Percentiles rank a stretch among this genome's conserved stretches.
Evolutionary conservation across 2,329 filamentous ascomycete genomes (phyloP).

Genomic region (Beauveria brongniartii): DNA sequence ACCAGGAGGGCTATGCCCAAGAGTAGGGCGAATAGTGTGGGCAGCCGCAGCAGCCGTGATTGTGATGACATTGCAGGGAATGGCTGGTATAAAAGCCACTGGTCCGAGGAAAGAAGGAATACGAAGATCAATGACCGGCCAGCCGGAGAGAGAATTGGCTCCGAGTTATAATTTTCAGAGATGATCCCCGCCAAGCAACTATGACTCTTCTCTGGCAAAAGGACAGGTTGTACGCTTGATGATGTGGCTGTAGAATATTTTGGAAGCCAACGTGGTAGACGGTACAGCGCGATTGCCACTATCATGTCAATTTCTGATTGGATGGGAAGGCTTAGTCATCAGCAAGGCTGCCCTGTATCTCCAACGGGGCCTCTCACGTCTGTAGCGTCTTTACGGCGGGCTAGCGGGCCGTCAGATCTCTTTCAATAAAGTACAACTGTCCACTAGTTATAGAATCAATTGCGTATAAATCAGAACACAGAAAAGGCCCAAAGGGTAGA

Average conservation of each 20-base stretch:
- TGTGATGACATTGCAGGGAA: slow-evolving; percentile 6
- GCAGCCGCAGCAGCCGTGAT: not conserved
- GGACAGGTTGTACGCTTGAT: slow-evolving; percentile 8
- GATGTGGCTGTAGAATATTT: slow-evolving; percentile 6
- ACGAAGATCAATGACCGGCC: not conserved
- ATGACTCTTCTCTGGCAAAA: slow-evolving; percentile 7
- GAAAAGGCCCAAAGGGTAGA: not conserved
- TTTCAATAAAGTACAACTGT: not conserved
- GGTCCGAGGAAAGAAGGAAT: not conserved
- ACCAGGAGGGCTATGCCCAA: not conserved
- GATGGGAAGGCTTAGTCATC: not conserved
- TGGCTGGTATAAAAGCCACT: slow-evolving; percentile 2
- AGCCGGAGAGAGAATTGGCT: not conserved
- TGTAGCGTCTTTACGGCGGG: not conserved
- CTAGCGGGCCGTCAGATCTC: not conserved
- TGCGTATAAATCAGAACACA: too few relatives aligned
- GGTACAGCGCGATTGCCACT: not conserved
- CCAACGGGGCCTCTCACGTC: too few relatives aligned
- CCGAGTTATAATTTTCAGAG: not conserved
- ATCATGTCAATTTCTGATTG: slow-evolving; percentile 6
- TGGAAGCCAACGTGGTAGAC: not conserved
- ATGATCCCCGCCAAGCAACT: not conserved
- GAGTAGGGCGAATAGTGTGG: not conserved
- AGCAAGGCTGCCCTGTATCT: not conserved
- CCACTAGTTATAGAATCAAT: not conserved